These are phyloP conservation scores for Pseudozyma sp. DNA, from an alignment of 1,284 basidiomycete species.

Conservation along the genomic window DNA sequence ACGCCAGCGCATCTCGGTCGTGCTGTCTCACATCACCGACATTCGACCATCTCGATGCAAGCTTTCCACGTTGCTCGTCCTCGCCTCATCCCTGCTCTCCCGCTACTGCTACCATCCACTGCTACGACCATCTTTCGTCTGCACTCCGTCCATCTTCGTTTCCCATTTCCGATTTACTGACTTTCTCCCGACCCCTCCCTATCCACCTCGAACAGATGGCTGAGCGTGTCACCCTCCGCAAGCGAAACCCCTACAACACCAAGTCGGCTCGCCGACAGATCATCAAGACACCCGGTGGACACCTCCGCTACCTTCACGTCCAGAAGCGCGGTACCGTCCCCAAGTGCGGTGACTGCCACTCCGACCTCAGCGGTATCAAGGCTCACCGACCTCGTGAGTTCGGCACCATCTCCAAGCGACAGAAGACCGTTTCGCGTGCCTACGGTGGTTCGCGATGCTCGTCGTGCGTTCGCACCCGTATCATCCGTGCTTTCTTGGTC, in stretches of 20 bases:
- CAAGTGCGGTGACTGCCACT: slow-evolving; percentile 77
- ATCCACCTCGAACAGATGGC: slow-evolving; percentile 78
- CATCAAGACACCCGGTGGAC: slow-evolving; percentile 95
- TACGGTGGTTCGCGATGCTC: slow-evolving; percentile 68
- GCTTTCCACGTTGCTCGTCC: too few species aligned
- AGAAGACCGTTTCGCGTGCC: slow-evolving; percentile 67
- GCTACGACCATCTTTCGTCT: too few species aligned
- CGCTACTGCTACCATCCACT: too few species aligned
- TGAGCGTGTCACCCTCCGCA: slow-evolving; percentile 99
- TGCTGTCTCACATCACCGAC: too few species aligned
- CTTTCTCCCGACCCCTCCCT: not conserved
- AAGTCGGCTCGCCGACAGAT: slow-evolving; percentile 93
- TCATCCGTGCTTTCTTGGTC: slow-evolving; percentile 97
- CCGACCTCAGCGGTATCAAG: slow-evolving; percentile 63
- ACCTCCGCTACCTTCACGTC: slow-evolving; percentile 89
- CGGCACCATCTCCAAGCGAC: slow-evolving; percentile 64
- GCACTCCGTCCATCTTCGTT: not conserved
- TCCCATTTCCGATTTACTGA: not conserved
- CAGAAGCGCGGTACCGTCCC: slow-evolving; percentile 87
- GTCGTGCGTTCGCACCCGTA: slow-evolving; percentile 70
- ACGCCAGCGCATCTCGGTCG: too few species aligned
- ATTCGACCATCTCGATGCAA: too few species aligned
- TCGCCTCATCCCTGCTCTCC: too few species aligned
- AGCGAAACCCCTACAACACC: slow-evolving; percentile 99
- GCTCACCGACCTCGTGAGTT: slow-evolving; percentile 66